Base-by-base conservation (phyloP, 225 moss, liverwort and hornwort genomes). In the Pseudoscleropodium purum region DNA sequence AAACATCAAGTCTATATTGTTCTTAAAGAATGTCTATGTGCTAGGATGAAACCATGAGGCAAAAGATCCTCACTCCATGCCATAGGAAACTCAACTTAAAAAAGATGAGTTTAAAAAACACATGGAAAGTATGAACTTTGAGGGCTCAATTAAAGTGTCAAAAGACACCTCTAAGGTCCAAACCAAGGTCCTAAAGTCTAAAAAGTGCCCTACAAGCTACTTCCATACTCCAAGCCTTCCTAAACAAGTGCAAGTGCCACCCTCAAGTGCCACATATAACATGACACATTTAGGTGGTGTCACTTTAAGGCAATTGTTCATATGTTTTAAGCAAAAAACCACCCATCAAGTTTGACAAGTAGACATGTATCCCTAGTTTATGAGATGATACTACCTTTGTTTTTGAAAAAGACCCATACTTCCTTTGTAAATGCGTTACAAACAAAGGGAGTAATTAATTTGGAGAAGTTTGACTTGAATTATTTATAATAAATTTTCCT, bases 191-290 rank as follows among this genome's bases (percentile, higher is more conserved):
- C 5, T 4, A 7, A 54, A 37, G 37, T 78, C 15, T 36, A 24
- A 24, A 52, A 77, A 23, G 5, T 77, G 1, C 5, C 13, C 0
- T 2, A 1, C 8, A 34, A 52, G 6, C 0, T 1, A 0, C 34
- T 21, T 76, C 3, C 0, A 1, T 0, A 0, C 1, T 75, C 13
- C 7, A 49, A 49, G 20, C 31, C 20, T 75, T 31, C 7, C 4
- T 47, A 47, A 73, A 18, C 4, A 47, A 30, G 2, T 45, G 0
- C 27, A 74, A 74, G 18, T 31, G 31, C 11, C 3, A 29, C 3
- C 74, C 4, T 30, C 1, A 45, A 17, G 6, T 1, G 1, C 8
- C 0, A 33, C 20, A 34, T 3, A 51, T 75, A 21, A 51, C 0
- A 49, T 0, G 13, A 75, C 0, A 0, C 20, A 75, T 49, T 51